A percentile compares a stretch with the other conserved stretches of the same genome.
Conservation (phyloP, 1,284 basidiomycete species). For the Leucoagaricus sp. region DNA sequence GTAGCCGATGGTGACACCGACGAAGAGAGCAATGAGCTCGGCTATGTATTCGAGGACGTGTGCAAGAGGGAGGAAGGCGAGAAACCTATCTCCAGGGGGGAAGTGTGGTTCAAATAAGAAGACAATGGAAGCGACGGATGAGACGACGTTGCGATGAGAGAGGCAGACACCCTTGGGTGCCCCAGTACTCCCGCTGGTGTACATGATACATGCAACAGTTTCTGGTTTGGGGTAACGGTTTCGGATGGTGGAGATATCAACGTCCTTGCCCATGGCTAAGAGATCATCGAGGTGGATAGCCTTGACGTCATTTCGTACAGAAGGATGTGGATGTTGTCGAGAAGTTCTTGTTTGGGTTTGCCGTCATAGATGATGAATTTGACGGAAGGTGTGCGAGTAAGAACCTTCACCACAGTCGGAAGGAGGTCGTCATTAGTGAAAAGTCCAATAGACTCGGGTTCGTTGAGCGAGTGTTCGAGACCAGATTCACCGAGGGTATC, state of each 20-base stretch:
- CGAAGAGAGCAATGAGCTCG: conserved; percentile 61
- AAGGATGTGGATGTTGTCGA: conserved; percentile 61
- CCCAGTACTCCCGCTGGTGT: conserved; percentile 91
- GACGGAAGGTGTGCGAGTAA: conserved; percentile 69
- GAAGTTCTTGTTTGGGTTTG: conserved; percentile 45
- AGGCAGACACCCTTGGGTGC: conserved; percentile 93
- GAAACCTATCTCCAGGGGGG: conserved; percentile 63
- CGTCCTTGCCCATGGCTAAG: conserved; percentile 54
- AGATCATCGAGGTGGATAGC: conserved; percentile 74
- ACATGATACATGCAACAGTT: conserved; percentile 93
- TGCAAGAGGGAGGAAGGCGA: conserved; percentile 91
- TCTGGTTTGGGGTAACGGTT: conserved; percentile 60
- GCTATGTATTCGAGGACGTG: conserved; percentile 89
- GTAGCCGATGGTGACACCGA: conserved; percentile 82
- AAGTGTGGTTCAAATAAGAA: conserved; percentile 76
- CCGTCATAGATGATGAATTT: conserved; percentile 88
- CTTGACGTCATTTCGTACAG: conserved; percentile 50
- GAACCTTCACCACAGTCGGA: conserved; percentile 64
- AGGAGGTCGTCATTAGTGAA: conserved; percentile 93
- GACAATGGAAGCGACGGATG: conserved; percentile 79
- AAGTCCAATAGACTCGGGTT: conserved; percentile 83
- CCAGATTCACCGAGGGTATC: conserved; percentile 88
- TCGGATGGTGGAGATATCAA: conserved; percentile 46
- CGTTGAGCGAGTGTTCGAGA: conserved; percentile 88
- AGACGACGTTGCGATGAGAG: conserved; percentile 83